Conservation (phyloP, 345 rosid species). For the Brassica rapa region DNA sequence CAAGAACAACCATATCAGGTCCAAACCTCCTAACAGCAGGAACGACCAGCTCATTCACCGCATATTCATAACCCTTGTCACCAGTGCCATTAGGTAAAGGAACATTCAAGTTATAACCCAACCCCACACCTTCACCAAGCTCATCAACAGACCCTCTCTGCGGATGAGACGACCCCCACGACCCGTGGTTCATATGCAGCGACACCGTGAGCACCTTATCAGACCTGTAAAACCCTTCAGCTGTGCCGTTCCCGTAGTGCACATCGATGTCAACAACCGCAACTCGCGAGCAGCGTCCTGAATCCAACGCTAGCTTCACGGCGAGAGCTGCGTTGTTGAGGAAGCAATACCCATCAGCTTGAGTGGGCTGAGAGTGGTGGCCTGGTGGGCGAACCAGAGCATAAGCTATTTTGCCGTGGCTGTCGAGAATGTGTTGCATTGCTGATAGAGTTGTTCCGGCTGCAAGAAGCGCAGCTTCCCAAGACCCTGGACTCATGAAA, state of each 20-base stretch:
- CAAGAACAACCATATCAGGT: constrained; percentile 74
- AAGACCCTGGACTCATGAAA: constrained; percentile 76
- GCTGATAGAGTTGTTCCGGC: constrained; percentile 84
- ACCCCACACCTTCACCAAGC: constrained; percentile 74
- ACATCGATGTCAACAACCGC: constrained; percentile 84
- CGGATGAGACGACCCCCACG: constrained; percentile 96
- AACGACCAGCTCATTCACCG: constrained; percentile 61
- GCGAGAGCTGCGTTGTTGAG: constrained; percentile 84
- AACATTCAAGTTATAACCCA: constrained; percentile 77
- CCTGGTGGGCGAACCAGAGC: constrained; percentile 92
- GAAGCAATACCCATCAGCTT: constrained; percentile 92
- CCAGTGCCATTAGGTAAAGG: constrained; percentile 95
- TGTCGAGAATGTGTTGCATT: constrained; percentile 68
- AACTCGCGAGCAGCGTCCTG: constrained; percentile 56
- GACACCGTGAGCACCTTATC: constrained; percentile 73
- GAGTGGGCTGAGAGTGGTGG: constrained; percentile 91
- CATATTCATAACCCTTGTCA: constrained; percentile 67
- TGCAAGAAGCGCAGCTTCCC: constrained; percentile 76
- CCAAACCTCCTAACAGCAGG: constrained; percentile 61
- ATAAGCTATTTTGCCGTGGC: constrained; percentile 64
- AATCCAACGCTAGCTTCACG: constrained; percentile 60
- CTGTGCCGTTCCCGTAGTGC: constrained; percentile 90
- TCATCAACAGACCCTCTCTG: constrained; percentile 75
- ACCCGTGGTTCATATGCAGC: constrained; percentile 94
- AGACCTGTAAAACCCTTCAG: constrained; percentile 72